Conservation (phyloP, 495 filamentous ascomycete species). For the Cairneyella variabilis region DNA sequence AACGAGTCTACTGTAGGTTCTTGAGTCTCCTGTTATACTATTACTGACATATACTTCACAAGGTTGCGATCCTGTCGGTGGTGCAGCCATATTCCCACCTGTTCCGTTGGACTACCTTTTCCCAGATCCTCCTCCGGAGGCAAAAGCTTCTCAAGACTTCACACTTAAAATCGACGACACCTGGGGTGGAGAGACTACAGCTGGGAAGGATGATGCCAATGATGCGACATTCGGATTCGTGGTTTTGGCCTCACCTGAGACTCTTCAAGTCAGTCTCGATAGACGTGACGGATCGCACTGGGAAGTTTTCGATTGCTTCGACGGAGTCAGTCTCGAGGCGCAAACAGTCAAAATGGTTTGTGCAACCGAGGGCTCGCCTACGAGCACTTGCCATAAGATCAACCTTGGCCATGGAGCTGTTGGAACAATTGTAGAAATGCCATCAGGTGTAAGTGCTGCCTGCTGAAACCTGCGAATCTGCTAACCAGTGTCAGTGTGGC, state of each 20-base stretch:
- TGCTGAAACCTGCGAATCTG: no score
- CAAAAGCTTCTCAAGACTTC: background rate
- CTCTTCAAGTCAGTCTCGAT: background rate
- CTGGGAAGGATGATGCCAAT: background rate
- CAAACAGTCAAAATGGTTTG: background rate
- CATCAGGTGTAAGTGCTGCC: no score
- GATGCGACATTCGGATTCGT: background rate
- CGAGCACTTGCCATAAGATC: background rate
- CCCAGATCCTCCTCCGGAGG: background rate
- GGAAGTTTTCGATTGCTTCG: background rate
- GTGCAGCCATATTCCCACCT: background rate
- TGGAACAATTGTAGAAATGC: slow-evolving; percentile 22
- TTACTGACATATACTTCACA: no score
- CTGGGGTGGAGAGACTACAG: background rate
- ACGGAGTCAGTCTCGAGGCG: background rate
- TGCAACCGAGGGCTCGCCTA: background rate
- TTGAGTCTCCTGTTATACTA: no score
- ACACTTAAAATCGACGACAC: background rate
- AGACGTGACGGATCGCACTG: background rate
- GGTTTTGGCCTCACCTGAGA: background rate
- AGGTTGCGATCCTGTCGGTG: no score
- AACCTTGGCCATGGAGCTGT: background rate
- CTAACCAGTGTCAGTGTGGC: no score
- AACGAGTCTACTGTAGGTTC: no score
- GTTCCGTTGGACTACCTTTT: background rate